Evolutionary conservation across 2,329 filamentous ascomycete species (phyloP).

Genomic region (Teratosphaeria epicoccoides): DNA sequence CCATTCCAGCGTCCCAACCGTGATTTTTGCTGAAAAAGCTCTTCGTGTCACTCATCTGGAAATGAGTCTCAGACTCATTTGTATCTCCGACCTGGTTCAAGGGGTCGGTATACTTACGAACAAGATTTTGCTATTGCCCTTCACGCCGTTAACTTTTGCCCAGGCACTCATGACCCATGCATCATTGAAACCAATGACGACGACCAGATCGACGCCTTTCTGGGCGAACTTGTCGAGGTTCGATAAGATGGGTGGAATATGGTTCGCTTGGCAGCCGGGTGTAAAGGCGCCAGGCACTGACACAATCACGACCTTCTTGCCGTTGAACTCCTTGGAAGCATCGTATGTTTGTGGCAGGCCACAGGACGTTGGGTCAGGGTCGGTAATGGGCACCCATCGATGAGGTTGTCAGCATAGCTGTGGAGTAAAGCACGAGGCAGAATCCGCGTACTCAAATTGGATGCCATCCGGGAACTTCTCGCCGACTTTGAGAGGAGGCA

Average conservation of each 20-base stretch:
- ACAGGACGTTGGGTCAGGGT: slow-evolving; percentile 61
- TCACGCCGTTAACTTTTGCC: slow-evolving; percentile 73
- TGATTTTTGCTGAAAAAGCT: slow-evolving; percentile 62
- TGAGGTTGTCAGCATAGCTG: neutral
- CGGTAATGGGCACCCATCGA: slow-evolving; percentile 69
- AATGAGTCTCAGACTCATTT: slow-evolving; percentile 57
- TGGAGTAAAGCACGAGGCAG: neutral
- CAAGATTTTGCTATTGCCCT: slow-evolving; percentile 60
- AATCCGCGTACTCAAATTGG: slow-evolving; percentile 57
- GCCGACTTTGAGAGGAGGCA: slow-evolving; percentile 65
- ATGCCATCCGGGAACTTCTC: slow-evolving; percentile 75
- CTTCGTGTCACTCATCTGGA: slow-evolving; percentile 60
- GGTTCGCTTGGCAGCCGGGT: slow-evolving; percentile 70
- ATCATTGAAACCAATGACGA: slow-evolving; percentile 78
- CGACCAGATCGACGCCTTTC: slow-evolving; percentile 74
- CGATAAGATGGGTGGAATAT: slow-evolving; percentile 70
- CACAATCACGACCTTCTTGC: slow-evolving; percentile 63
- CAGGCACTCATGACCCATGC: slow-evolving; percentile 60
- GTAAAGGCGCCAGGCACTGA: slow-evolving; percentile 64
- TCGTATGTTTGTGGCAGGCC: slow-evolving; percentile 69
- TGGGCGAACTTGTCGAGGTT: slow-evolving; percentile 59
- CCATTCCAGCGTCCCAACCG: slow-evolving; percentile 59
- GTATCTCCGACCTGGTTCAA: no score
- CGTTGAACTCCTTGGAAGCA: slow-evolving; percentile 63
- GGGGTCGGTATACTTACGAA: no score